Conservation (phyloP, 1,284 basidiomycete species). For the Sanghuangporus baumii region DNA sequence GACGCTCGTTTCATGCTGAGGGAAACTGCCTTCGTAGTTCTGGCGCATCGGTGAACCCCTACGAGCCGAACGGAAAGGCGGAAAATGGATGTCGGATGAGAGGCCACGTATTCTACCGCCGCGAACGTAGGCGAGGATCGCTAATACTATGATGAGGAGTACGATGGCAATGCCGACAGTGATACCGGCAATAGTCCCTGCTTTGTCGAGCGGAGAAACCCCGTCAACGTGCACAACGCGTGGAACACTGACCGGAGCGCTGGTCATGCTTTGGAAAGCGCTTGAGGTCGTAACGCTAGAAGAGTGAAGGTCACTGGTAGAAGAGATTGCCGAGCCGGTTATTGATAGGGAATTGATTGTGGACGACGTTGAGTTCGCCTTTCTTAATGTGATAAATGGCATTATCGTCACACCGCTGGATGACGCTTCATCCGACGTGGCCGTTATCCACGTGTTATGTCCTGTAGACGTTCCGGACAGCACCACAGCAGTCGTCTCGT, state of each 20-base stretch:
- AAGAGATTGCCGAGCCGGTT: not conserved
- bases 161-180: not conserved
- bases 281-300: not conserved
- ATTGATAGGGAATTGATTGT: not conserved
- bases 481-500: not conserved
- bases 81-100: not conserved
- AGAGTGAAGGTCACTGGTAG: not conserved
- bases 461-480: not conserved
- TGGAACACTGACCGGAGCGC: not conserved
- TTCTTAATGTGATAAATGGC: not conserved
- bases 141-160: not conserved
- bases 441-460: conserved; percentile 12
- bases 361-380: not conserved
- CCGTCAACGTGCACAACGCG: not conserved
- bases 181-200: not conserved
- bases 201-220: not conserved
- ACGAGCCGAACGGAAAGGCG: not conserved
- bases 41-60: not conserved
- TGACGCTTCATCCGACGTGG: not conserved
- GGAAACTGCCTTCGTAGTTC: not conserved
- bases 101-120: not conserved
- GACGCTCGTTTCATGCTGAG: not conserved
- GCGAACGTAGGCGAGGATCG: not conserved
- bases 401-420: conserved; percentile 6
- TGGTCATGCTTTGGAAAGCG: not conserved